Evolutionary conservation across 257 asterid genomes (phyloP), one percentile per base, ranked within the genome.

Genomic region (Nicotiana undulata): DNA sequence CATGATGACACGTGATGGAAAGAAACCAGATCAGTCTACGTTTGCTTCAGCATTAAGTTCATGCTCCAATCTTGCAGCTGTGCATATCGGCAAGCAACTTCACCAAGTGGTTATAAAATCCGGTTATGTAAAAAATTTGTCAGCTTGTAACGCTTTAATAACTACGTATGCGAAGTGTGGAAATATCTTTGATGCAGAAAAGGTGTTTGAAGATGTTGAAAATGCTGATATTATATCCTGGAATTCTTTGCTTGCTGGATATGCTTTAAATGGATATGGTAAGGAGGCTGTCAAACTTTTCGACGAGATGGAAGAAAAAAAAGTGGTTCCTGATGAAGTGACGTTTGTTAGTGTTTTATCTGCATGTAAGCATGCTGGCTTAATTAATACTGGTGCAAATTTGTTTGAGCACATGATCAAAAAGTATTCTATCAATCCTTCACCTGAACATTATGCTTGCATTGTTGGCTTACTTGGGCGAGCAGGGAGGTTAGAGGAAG

Each of bases 401-500:
- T 83, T 88, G 81, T 88, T 90, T 56, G 72, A 37, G 24, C 81
- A 77, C 83, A 86, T 88, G 93, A 81, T 29, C 13, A 77, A 32
- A 18, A 88, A 85, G 76, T 83, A 86, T 51, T 81, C 72, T 56
- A 82, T 90, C 76, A 84, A 86, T 66, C 92, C 87, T 53, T 75
- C 76, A 37, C 53, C 82, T 17, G 89, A 86, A 68, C 91, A 84
- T 53, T 86, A 82, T 70, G 68, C 89, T 29, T 85, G 89, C 77
- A 76, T 87, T 81, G 83, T 90, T 56, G 92, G 89, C 82, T 79
- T 88, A 82, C 90, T 88, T 44, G 89, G 88, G 34, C 85, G 92
- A 64, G 89, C 89, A 7, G 91, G 92, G 37, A 86, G 82, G 82
- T 79, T 90, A 77, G 77, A 85, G 32, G 89, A 90, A 82, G 92